phyloP scores from a whole-genome alignment of 208 protist species.

The Acanthamoeba healyi region DNA sequence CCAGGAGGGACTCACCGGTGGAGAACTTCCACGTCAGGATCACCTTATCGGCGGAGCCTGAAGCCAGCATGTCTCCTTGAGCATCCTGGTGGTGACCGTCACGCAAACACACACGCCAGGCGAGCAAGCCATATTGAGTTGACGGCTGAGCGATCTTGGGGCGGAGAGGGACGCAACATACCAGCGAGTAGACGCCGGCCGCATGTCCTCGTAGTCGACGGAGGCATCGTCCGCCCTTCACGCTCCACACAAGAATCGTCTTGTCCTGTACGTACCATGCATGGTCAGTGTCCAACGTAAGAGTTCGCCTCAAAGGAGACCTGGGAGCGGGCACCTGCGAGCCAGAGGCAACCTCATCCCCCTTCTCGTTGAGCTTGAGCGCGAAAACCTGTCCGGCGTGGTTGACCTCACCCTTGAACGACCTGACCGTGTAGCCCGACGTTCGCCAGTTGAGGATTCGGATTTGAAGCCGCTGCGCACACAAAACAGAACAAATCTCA shows the following conservation, averaged over 20 bases:
- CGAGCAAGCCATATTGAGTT: neutral
- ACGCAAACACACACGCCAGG: neutral
- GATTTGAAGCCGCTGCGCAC: constrained; percentile 53
- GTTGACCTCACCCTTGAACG: constrained; percentile 57
- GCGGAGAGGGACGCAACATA: too few species aligned
- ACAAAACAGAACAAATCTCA: too few species aligned
- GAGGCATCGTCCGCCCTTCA: neutral
- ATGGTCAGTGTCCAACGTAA: neutral
- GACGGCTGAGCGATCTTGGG: neutral
- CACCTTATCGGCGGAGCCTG: constrained; percentile 74
- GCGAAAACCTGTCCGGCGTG: constrained; percentile 64
- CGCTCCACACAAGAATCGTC: constrained; percentile 71
- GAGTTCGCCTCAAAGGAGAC: too few species aligned
- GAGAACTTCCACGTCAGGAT: constrained; percentile 73
- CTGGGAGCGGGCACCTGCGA: constrained; percentile 28
- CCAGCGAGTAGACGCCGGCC: constrained; percentile 33
- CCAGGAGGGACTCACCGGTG: constrained; percentile 54
- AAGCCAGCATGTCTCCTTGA: constrained; percentile 66
- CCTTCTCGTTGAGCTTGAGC: constrained; percentile 44
- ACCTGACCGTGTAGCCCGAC: constrained; percentile 52
- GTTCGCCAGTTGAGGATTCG: constrained; percentile 56
- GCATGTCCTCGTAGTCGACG: constrained; percentile 59
- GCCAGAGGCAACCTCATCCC: constrained; percentile 34
- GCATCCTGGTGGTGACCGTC: neutral
- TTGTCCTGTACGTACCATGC: constrained; percentile 29